Evolutionary conservation across 306 rosid genomes (phyloP).

Genomic region (Pterocarpus macrocarpus): DNA sequence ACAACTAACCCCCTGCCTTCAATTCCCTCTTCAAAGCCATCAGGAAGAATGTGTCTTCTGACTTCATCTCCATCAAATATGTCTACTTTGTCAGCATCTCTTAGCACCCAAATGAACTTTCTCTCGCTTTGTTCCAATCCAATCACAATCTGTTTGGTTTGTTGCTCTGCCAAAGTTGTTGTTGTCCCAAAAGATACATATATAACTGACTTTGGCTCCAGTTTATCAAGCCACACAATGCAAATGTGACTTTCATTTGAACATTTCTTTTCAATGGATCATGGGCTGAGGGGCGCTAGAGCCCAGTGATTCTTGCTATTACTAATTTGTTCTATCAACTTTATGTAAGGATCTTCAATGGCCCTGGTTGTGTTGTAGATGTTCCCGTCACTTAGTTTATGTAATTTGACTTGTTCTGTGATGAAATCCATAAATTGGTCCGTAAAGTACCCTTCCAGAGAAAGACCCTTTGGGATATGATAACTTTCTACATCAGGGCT

Average conservation of each 20-base stretch:
- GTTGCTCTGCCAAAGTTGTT: slow-evolving; percentile 51
- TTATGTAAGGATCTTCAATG: slow-evolving; percentile 58
- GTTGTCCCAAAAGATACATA: slow-evolving; percentile 78
- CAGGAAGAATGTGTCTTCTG: slow-evolving; percentile 44
- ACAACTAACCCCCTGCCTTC: slow-evolving; percentile 19
- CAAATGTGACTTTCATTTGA: slow-evolving; percentile 36
- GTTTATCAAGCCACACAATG: slow-evolving; percentile 49
- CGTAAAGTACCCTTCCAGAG: slow-evolving; percentile 57
- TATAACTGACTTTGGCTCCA: slow-evolving; percentile 55
- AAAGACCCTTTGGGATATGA: slow-evolving; percentile 46
- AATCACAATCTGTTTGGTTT: slow-evolving; percentile 56
- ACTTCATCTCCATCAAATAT: slow-evolving; percentile 41
- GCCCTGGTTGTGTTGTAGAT: slow-evolving; percentile 56
- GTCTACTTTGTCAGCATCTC: slow-evolving; percentile 61
- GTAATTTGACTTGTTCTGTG: not conserved
- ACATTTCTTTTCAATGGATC: slow-evolving; percentile 30
- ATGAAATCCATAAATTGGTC: slow-evolving; percentile 42
- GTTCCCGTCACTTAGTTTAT: slow-evolving; percentile 39
- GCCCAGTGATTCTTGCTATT: slow-evolving; percentile 59
- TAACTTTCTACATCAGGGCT: not conserved
- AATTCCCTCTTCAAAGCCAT: slow-evolving; percentile 34
- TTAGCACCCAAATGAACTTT: slow-evolving; percentile 64
- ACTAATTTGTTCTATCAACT: slow-evolving; percentile 36
- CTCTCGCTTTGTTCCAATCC: slow-evolving; percentile 65
- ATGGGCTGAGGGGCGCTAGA: slow-evolving; percentile 66